Conservation (phyloP, 108 stramenopile genomes). For the Nitzschia palea region DNA sequence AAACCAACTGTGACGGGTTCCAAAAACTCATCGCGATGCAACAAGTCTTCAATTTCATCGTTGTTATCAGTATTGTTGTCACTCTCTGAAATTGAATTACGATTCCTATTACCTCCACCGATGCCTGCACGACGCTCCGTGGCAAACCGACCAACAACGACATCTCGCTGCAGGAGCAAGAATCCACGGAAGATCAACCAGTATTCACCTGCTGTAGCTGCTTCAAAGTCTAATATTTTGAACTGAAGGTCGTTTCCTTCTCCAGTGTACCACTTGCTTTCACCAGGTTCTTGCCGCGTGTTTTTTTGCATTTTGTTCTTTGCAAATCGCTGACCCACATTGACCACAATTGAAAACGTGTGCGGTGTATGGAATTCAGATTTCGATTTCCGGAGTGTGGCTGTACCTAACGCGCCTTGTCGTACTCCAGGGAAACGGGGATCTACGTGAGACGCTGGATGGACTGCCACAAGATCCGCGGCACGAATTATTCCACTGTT, state of each 20-base stretch:
- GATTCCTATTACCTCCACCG: conserved; percentile 45
- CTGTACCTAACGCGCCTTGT: conserved; percentile 63
- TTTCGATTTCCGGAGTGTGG: conserved; percentile 65
- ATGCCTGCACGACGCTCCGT: conserved; percentile 72
- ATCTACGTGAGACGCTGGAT: conserved; percentile 76
- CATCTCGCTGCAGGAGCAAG: conserved; percentile 81
- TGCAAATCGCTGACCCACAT: conserved; percentile 27
- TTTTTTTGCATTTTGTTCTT: conserved; percentile 7
- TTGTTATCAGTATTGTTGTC: conserved; percentile 16
- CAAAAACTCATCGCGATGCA: conserved; percentile 45
- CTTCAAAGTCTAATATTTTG: conserved; percentile 79
- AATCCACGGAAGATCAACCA: conserved; percentile 89
- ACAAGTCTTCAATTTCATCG: conserved; percentile 27
- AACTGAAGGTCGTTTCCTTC: conserved; percentile 60
- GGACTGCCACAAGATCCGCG: conserved; percentile 77
- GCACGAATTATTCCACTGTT: conserved; percentile 56
- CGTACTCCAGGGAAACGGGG: conserved; percentile 47
- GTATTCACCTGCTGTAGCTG: conserved; percentile 87
- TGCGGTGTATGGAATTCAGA: conserved; percentile 51
- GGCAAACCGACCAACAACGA: conserved; percentile 72
- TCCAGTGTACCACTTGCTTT: conserved; percentile 65
- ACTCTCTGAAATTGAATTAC: not conserved
- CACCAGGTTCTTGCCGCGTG: conserved; percentile 2
- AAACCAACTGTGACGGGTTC: conserved; percentile 43
- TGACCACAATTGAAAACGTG: conserved; percentile 73